A percentile compares a stretch with the other conserved stretches of the same genome.
These are phyloP conservation scores for Tetracladium marchalianum DNA, from an alignment of 495 filamentous ascomycete species.

Conservation along the genomic window DNA sequence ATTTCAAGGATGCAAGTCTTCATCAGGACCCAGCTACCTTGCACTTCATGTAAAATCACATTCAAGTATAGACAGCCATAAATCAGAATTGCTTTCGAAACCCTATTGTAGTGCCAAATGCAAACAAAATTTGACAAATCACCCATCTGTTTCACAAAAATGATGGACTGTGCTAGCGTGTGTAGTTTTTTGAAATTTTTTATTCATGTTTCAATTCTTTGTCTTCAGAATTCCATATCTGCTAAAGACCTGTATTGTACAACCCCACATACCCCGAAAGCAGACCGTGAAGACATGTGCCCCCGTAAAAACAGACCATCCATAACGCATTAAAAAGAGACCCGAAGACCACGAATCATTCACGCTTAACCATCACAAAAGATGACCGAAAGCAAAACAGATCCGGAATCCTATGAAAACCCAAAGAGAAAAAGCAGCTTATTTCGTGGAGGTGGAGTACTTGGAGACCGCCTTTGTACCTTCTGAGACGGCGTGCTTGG, in stretches of 20 bases:
- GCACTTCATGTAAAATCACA: no score
- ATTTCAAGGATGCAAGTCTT: no score
- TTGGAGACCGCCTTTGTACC: slow-evolving; percentile 99
- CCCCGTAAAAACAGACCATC: slow-evolving; percentile 71
- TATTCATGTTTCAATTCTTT: slow-evolving; percentile 44
- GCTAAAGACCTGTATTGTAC: slow-evolving; percentile 67
- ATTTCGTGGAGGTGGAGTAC: slow-evolving; percentile 99
- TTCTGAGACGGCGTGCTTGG: slow-evolving; percentile 99
- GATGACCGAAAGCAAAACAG: slow-evolving; percentile 45
- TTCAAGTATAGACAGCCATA: no score
- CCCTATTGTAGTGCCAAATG: no score
- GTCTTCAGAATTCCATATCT: slow-evolving; percentile 43
- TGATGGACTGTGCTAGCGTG: no score
- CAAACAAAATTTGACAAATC: no score
- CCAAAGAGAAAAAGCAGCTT: slow-evolving; percentile 38
- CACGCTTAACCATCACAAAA: slow-evolving; percentile 50
- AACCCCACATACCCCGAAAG: slow-evolving; percentile 57
- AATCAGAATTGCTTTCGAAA: no score
- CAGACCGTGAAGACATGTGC: slow-evolving; percentile 66
- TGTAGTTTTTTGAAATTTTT: slow-evolving; percentile 4
- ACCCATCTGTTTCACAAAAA: no score
- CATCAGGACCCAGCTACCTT: no score
- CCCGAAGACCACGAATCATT: slow-evolving; percentile 57
- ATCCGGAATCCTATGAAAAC: slow-evolving; percentile 33
- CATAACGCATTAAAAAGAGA: slow-evolving; percentile 78